Base-by-base conservation (phyloP, 495 filamentous ascomycete species). In the Tuber melanosporum region DNA sequence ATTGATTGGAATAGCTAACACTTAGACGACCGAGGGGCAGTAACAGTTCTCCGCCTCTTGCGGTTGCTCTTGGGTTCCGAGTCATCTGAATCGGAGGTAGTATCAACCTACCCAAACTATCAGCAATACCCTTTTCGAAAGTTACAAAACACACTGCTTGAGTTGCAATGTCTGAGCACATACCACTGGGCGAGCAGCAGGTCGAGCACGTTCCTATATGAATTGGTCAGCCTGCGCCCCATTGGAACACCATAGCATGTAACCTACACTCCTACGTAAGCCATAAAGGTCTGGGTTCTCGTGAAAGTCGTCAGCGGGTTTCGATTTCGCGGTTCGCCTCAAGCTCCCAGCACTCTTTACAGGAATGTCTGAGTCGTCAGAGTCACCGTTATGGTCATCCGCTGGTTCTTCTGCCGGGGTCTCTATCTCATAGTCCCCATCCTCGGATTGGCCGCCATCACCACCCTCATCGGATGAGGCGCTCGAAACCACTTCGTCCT, bases 201-300 rank as follows among this genome's bases (percentile, higher is more conserved):
- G 86, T 78, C 88, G 87, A 70, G 89, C 88, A 78, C 90, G 88
- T 81, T 87, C 85, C 86, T 87, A 73, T 71, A 74, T 70, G 46
- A 44, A 73, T 80, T 75, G 84, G 87, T 85, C 86, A 88, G 83
- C 72, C 75, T 19, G 26, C 72, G 70, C 73, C 73, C 10, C 47
- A 74, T 9, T 69, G 47, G 47, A 15, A 72, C 41, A 72, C 9
- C 70, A 44, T 22, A 49, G 70, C 77, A 73, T 77, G 78, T 36
- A 75, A 84, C 91, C 75, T 90, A 94, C 94, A 86, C 95, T 99
- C 83, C 95, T 89, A 77, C 95, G 89, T 72, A 99, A 87, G 26
- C 95, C 95, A 85, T 98, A 99, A 32, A 99, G 86, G 83, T 98
- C 95, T n/a, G 95, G 95, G 83, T 99, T 94, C 82, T 93, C 91